Conservation (phyloP, 2,329 filamentous ascomycete genomes). For the Beauveria medogensis region DNA sequence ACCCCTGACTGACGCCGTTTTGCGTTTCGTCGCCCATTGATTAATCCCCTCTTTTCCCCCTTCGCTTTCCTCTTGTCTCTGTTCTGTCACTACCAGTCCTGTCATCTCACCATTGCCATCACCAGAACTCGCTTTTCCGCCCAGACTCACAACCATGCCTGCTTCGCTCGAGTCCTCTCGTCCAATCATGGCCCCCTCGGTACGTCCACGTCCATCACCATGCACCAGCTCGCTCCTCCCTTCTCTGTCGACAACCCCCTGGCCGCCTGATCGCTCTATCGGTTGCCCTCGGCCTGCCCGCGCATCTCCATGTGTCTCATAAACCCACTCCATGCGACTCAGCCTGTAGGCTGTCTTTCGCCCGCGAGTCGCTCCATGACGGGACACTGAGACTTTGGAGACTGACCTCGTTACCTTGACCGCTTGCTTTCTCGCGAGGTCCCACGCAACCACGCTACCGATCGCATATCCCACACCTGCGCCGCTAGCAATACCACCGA, state of each 20-base stretch:
- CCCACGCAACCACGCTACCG: background rate
- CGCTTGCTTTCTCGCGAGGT: too few species aligned
- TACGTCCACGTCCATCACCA: slow-evolving; percentile 28
- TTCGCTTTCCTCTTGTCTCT: background rate
- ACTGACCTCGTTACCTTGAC: background rate
- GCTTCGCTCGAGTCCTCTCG: slow-evolving; percentile 51
- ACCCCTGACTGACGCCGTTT: slow-evolving; percentile 3
- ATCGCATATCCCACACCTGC: background rate
- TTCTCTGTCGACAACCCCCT: slow-evolving; percentile 1
- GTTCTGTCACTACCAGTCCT: background rate
- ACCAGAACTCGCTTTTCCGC: background rate
- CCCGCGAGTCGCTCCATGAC: background rate
- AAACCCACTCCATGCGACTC: slow-evolving; percentile 5
- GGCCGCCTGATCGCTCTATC: background rate
- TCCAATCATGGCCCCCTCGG: slow-evolving; percentile 55
- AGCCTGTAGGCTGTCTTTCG: background rate
- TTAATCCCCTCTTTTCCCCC: background rate
- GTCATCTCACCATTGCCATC: background rate
- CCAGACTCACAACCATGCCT: slow-evolving; percentile 38
- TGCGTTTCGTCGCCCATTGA: slow-evolving; percentile 1
- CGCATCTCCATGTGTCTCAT: slow-evolving; percentile 1
- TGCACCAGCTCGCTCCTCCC: slow-evolving; percentile 1
- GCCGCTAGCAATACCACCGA: background rate
- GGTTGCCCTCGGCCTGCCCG: background rate
- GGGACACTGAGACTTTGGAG: background rate